Evolutionary conservation across 495 filamentous ascomycete species (phyloP).

Genomic region (Cladorrhinum samala): DNA sequence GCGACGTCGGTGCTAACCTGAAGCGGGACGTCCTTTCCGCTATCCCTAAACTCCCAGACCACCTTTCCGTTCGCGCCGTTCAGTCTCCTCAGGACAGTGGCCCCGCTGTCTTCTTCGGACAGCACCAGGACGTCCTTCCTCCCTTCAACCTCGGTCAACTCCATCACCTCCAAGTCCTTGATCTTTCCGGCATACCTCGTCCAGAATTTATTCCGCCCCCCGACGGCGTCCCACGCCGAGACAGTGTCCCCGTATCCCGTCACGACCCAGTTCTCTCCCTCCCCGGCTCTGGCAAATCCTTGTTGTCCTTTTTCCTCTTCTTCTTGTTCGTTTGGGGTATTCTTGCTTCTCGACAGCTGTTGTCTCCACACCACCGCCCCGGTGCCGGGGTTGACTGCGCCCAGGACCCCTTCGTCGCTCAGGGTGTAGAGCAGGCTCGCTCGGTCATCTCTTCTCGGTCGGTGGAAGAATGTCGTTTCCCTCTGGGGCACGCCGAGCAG

Average conservation of each 20-base stretch:
- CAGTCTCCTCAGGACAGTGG: constrained; percentile 59
- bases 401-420: constrained; percentile 71
- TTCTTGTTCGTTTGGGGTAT: neutral
- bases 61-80: constrained; percentile 66
- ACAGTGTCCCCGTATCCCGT: constrained; percentile 62
- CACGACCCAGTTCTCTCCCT: constrained; percentile 66
- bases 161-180: constrained; percentile 73
- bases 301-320: neutral
- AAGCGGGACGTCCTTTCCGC: constrained; percentile 63
- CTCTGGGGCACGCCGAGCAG: constrained; percentile 75
- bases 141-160: constrained; percentile 53
- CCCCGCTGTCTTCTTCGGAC: constrained; percentile 47
- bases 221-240: constrained; percentile 76
- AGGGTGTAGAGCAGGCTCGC: constrained; percentile 89
- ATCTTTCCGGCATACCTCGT: constrained; percentile 52
- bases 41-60: constrained; percentile 69
- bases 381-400: constrained; percentile 82
- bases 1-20: constrained; percentile 71
- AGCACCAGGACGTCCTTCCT: constrained; percentile 69
- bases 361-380: constrained; percentile 86
- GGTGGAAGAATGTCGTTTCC: constrained; percentile 91
- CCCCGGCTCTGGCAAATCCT: constrained; percentile 62
- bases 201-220: constrained; percentile 73
- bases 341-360: neutral
- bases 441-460: constrained; percentile 69